Evolutionary conservation across 805 yeast species (phyloP).

Genomic region (Pichia eremophila): DNA sequence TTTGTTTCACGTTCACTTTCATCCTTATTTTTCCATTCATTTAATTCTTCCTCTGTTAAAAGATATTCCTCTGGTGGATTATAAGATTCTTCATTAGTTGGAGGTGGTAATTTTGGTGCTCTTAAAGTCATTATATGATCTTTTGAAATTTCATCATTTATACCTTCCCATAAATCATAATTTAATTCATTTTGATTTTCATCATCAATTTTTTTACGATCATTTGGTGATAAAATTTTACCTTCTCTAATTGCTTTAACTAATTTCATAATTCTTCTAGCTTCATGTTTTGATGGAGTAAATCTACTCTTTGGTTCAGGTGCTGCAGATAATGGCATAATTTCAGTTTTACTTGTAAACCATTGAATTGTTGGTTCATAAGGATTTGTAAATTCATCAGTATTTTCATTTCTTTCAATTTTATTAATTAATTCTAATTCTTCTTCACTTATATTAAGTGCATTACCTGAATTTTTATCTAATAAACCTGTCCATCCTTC

Average conservation of each 20-base stretch:
- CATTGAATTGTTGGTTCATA: constrained; percentile 93
- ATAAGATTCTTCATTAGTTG: constrained; percentile 92
- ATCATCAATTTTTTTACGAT: constrained; percentile 39
- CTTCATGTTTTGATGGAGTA: constrained; percentile 94
- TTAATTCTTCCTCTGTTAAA: constrained; percentile 65
- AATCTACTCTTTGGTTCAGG: constrained; percentile 98
- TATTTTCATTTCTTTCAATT: constrained; percentile 75
- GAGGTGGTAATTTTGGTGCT: constrained; percentile 94
- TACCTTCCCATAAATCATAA: constrained; percentile 81
- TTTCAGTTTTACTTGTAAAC: constrained; percentile 79
- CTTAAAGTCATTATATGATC: constrained; percentile 88
- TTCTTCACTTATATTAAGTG: constrained; percentile 74
- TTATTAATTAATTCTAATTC: constrained; percentile 83
- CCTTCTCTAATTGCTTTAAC: constrained; percentile 97
- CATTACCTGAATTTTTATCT: constrained; percentile 80
- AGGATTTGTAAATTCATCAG: constrained; percentile 74
- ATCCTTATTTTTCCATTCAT: constrained; percentile 59
- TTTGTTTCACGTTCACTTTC: constrained; percentile 72
- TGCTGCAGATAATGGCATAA: constrained; percentile 85
- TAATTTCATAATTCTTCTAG: constrained; percentile 90
- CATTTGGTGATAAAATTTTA: constrained; percentile 70
- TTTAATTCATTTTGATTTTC: constrained; percentile 34
- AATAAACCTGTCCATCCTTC: constrained; percentile 98
- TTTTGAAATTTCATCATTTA: constrained; percentile 37
- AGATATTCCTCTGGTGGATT: constrained; percentile 97